Evolutionary conservation across 306 rosid species (phyloP).

Genomic region (Gleditsia sinensis): DNA sequence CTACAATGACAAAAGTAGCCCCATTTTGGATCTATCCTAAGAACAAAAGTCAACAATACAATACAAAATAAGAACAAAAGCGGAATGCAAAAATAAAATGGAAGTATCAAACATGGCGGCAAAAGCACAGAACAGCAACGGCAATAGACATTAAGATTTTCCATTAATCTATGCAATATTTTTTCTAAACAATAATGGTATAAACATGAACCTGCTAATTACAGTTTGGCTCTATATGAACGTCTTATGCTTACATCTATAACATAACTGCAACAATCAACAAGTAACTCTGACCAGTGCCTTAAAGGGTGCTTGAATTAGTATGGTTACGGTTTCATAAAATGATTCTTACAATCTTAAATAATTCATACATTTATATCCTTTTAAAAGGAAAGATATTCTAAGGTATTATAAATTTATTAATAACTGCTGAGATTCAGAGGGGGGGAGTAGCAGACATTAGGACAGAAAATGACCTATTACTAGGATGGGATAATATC

Average conservation of each 20-base stretch:
- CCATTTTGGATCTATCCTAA: slow-evolving; percentile 89
- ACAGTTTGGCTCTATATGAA: not conserved
- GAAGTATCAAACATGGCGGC: slow-evolving; percentile 21
- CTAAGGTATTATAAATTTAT: too few relatives aligned
- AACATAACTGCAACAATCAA: not conserved
- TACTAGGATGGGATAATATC: slow-evolving; percentile 2
- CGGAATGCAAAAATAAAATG: slow-evolving; percentile 24
- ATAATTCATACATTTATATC: not conserved
- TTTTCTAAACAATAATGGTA: not conserved
- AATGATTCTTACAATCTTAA: not conserved
- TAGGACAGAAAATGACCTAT: not conserved
- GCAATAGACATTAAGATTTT: slow-evolving; percentile 7
- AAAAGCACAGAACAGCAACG: slow-evolving; percentile 4
- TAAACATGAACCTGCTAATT: not conserved
- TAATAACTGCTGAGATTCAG: not conserved
- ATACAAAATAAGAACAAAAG: slow-evolving; percentile 43
- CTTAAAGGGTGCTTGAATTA: not conserved
- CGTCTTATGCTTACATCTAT: not conserved
- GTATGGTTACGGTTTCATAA: not conserved
- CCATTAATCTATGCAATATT: slow-evolving; percentile 16
- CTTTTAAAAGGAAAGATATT: not conserved
- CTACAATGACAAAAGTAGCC: slow-evolving; percentile 86
- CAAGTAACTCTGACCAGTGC: not conserved
- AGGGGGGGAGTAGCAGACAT: not conserved
- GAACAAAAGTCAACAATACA: slow-evolving; percentile 46